Base-by-base conservation (phyloP, 2,329 filamentous ascomycete species). In the Colletotrichum sp. region DNA sequence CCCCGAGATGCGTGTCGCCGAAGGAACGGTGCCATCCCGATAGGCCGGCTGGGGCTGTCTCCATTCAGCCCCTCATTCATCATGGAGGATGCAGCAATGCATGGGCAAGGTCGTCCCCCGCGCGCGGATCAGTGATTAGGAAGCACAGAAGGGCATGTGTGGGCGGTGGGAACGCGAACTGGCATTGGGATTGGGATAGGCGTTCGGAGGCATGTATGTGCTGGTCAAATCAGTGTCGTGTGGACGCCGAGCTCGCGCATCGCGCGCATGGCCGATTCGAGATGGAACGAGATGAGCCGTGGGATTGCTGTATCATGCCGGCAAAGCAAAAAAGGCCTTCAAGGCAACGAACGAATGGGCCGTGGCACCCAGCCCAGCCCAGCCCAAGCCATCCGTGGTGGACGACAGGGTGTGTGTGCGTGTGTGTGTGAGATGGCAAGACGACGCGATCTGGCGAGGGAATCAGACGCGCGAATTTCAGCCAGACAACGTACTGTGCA, bases 21-120 rank as follows among this genome's bases (percentile, higher is more conserved):
- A 63, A 72, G 52, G 71, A 57, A 63, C 67, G 64, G 74, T 69
- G 44, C 44, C 60, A 68, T 72, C 59, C 74, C 74, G 70, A 76
- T 65, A 74, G 64, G 70, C 63, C 34, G 65, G 30, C 39, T 64
- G 27, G 65, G 73, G 15, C 57, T 48, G 65, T 68, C 70, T 69
- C 73, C 55, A 71, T 60, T 36, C 32, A 59, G 39, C 70, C 73
- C 57, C 64, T 74, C 70, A 44, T 11, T 25, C 73, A 68, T 39
- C 34, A 75, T 59, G 73, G 64, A 52, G 55, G 68, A 71, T 69
- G 55, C 55, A 55, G 61, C 28, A 39, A 75, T 67, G 61, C 61
- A 72, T 63, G 32, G 44, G 55, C 69, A 72, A 30, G 71, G 65
- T 74, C 66, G 48, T 74, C 55, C 60, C 74, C 57, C 74, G 71